Evolutionary conservation across 1,284 basidiomycete species (phyloP).

Genomic region (Ganoderma multipileum): DNA sequence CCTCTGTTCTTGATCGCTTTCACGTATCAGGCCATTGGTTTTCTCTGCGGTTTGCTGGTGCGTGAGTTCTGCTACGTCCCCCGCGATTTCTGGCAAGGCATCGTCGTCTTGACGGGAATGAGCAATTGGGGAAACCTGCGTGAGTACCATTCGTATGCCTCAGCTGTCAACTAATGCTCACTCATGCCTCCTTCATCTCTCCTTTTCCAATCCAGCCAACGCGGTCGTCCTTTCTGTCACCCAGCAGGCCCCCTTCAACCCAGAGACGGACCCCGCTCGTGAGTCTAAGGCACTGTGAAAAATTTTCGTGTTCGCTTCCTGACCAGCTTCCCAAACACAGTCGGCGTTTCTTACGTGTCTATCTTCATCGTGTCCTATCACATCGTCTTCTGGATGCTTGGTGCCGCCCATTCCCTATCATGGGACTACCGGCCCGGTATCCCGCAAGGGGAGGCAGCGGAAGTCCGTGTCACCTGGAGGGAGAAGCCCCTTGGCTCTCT

Average conservation of each 20-base stretch:
- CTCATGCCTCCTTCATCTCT: neutral
- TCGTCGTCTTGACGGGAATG: conserved; percentile 46
- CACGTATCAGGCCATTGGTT: conserved; percentile 44
- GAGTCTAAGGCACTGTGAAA: conserved; percentile 28
- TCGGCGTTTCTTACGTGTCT: conserved; percentile 50
- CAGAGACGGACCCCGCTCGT: conserved; percentile 49
- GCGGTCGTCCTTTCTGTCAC: conserved; percentile 57
- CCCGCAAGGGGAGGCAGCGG: conserved; percentile 46
- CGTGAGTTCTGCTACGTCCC: conserved; percentile 49
- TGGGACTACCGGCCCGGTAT: conserved; percentile 49
- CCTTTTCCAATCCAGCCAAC: conserved; percentile 41
- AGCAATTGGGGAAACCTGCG: conserved; percentile 58
- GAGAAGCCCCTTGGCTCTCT: conserved; percentile 46
- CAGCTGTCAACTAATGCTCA: neutral
- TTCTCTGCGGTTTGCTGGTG: conserved; percentile 44
- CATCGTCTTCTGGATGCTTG: conserved; percentile 48
- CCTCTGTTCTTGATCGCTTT: conserved; percentile 46
- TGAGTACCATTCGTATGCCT: conserved; percentile 24
- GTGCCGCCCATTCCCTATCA: conserved; percentile 45
- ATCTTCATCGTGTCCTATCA: conserved; percentile 50
- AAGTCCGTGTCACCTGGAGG: conserved; percentile 42
- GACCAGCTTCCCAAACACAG: conserved; percentile 23
- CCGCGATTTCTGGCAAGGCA: conserved; percentile 50
- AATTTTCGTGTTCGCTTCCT: neutral
- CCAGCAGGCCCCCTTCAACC: conserved; percentile 51